Evolutionary conservation across 169 alveolate species (phyloP), one percentile per base, ranked within the genome.

Genomic region (Eimeria falciformis): DNA sequence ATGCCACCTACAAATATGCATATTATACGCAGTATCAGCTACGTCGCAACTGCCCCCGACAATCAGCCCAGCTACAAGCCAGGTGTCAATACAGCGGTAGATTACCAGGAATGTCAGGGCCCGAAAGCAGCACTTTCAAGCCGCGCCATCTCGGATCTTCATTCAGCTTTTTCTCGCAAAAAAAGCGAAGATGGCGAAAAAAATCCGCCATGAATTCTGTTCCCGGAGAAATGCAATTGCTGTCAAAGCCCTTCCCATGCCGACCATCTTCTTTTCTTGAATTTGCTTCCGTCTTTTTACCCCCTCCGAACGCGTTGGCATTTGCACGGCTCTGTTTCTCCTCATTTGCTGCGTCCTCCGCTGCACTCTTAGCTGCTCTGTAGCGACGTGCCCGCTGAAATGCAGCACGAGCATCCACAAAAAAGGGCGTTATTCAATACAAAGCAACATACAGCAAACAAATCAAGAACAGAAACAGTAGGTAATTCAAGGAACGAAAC

Each of bases 221-320:
- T 50, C 99, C 99, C 21, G 99, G 99, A 14, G 99, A 98, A 86
- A 99, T 99, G 89, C 97, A 98, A 95, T 99, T 99, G 91, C 99
- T 97, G 95, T 99, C 99, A 98, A 99, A 92, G 12, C 25, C 96
- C 77, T 93, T 95, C 90, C 94, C 50, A 47, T 0, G 21, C 43
- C 66, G 7, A 37, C 56, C 29, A 25, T 14, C 50, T 50, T 27
- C 50, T 50, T 53, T 6, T 23, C 88, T 29, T 9, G 45, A 12
- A 33, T 27, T n/a, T 37, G 93, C 81, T 62, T 18, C 21, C 58
- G n/a, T 12, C 88, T 53, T 25, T 75, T 45, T 40, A 1, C 77
- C 17, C 18, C 89, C 84, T 58, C 71, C 56, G 43, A 25, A 6
- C 33, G 55, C 93, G 9, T 23, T 77, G 77, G 53, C 79, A 25